These are phyloP conservation scores for Kwoniella newhampshirensis DNA, from an alignment of 768 basidiomycete species.

Conservation along the genomic window DNA sequence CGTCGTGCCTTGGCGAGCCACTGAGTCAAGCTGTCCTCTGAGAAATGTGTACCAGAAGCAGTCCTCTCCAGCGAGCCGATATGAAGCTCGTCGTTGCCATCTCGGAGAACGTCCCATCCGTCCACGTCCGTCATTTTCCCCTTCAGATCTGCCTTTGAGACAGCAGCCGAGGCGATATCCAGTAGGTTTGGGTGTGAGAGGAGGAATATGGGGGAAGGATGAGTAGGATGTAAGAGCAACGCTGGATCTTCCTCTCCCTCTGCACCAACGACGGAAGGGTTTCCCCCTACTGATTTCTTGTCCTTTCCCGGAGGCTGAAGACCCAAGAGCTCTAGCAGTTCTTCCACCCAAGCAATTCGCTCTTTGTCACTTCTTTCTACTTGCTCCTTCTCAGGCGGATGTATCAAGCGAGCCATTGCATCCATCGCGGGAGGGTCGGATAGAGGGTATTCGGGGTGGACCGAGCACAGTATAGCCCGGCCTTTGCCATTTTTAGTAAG, in stretches of 20 bases:
- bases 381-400: constrained; percentile 24
- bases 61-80: constrained; percentile 15
- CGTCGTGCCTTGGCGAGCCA: constrained; percentile 23
- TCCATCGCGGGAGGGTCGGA: constrained; percentile 40
- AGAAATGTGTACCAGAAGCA: neutral
- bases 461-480: constrained; percentile 61
- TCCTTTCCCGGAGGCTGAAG: constrained; percentile 57
- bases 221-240: constrained; percentile 47
- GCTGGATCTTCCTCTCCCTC: constrained; percentile 35
- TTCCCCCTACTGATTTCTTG: constrained; percentile 2
- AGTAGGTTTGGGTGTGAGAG: constrained; percentile 58
- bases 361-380: constrained; percentile 42
- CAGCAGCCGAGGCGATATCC: constrained; percentile 43
- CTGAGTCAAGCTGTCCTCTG: constrained; percentile 12
- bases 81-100: constrained; percentile 63
- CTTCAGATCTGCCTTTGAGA: constrained; percentile 51
- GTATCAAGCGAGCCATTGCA: constrained; percentile 31
- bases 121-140: constrained; percentile 13
- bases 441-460: constrained; percentile 63
- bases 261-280: neutral
- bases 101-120: constrained; percentile 57
- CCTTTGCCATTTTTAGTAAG: constrained; percentile 57
- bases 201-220: constrained; percentile 65
- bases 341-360: constrained; percentile 53
- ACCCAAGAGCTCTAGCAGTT: constrained; percentile 54